Evolutionary conservation across 768 basidiomycete genomes (phyloP), one percentile per base, ranked within the genome.

Genomic region (Mycena filopes): DNA sequence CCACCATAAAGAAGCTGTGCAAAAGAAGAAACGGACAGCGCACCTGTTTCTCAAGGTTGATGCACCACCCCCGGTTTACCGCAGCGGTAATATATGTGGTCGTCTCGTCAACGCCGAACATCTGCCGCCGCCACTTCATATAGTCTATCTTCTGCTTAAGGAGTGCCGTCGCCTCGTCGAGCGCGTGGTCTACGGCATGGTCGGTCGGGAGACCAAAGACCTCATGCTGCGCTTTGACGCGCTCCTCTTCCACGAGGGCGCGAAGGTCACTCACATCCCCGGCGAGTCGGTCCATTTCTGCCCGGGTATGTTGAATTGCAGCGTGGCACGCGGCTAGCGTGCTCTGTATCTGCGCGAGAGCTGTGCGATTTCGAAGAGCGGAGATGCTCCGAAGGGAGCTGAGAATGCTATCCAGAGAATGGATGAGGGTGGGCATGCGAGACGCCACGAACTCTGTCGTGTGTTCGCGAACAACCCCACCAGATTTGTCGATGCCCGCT

Each of bases 381-480:
- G 70, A 45, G 28, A 73, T 28, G 26, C 54, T 70, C 31, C 56
- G 59, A 31, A 75, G 46, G 25, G 73, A 53, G 7, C 63, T 12
- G 10, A 80, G 58, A 33, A 69, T 70, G 0, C 54, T 36, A 41
- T 75, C 73, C 40, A 92, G 74, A 3, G 81, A 71, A 5, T 76
- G 62, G 4, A 82, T 80, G 36, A 92, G 66, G 25, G 77, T 71
- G 10, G 89, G 84, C 28, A 93, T 74, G n/a, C 82, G 79, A 21
- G 92, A 93, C 9, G 79, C 84, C 25, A 85, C 72, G 61, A 85
- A 87, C 11, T 87, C 83, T 65, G 87, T 83, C 71, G 92, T 90
- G 74, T 87, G 94, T 62, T 78, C 80, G 64, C 92, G 88, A 16
- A 93, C 81, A 33, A 85, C 82, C 1, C 86, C 86, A 5, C 75